A percentile compares a stretch with the other conserved stretches of the same genome.
phyloP scores from a whole-genome alignment of 1,284 basidiomycete species.

The Leccinum solheimii region DNA sequence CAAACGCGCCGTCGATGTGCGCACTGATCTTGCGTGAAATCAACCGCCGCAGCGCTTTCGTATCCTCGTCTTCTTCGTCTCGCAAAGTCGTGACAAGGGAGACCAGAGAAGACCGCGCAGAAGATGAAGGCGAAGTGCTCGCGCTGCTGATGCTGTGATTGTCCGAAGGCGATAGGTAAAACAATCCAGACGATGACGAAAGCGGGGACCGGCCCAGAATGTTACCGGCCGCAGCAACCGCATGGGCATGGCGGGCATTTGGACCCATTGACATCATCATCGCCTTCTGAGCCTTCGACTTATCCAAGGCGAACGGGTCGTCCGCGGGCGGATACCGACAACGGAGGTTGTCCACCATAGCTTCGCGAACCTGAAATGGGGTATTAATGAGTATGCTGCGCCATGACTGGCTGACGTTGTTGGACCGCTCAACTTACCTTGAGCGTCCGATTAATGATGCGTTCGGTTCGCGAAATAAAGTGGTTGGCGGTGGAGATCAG shows the following conservation, averaged over 20 bases:
- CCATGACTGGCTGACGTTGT: neutral
- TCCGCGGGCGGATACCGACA: conserved; percentile 26
- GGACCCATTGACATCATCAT: neutral
- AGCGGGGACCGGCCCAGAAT: conserved; percentile 17
- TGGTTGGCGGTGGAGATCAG: conserved; percentile 52
- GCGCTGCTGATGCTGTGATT: conserved; percentile 9
- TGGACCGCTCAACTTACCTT: conserved; percentile 41
- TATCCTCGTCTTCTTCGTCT: conserved; percentile 58
- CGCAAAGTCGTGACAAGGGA: conserved; percentile 41
- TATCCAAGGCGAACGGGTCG: conserved; percentile 22
- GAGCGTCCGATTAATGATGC: conserved; percentile 49
- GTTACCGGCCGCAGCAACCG: neutral
- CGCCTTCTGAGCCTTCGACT: neutral
- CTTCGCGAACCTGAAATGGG: conserved; percentile 21
- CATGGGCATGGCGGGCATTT: neutral
- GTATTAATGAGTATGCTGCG: neutral
- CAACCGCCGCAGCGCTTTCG: conserved; percentile 55
- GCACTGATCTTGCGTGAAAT: conserved; percentile 63
- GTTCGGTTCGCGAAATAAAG: conserved; percentile 52
- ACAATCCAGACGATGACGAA: conserved; percentile 32
- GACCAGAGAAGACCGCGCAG: conserved; percentile 38
- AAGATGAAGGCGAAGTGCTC: conserved; percentile 42
- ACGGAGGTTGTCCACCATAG: conserved; percentile 31
- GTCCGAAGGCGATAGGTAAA: conserved; percentile 40
- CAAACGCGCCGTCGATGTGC: conserved; percentile 55